phyloP scores from a whole-genome alignment of 768 basidiomycete genomes.

The Trametes cubensis region DNA sequence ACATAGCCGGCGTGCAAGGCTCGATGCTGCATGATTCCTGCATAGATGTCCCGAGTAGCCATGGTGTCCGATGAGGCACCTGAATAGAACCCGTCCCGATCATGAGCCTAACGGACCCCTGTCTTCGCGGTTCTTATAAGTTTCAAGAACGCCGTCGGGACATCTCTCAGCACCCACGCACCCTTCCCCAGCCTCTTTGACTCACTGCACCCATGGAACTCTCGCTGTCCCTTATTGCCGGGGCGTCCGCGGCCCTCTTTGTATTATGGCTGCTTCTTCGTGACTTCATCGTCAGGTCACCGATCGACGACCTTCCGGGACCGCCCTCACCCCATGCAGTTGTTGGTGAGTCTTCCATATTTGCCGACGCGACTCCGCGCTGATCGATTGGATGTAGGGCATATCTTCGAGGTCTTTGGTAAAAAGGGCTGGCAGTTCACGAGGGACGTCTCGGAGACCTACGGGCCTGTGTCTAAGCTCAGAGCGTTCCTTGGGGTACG shows the following conservation, averaged over 20 bases:
- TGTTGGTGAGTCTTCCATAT: neutral
- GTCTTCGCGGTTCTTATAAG: neutral
- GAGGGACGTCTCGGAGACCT: conserved; percentile 26
- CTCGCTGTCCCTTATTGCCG: too few species aligned
- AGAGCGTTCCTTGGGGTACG: conserved; percentile 50
- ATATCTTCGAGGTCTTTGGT: conserved; percentile 2
- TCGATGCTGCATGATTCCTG: too few species aligned
- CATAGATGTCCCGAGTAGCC: too few species aligned
- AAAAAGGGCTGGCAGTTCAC: neutral
- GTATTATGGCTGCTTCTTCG: conserved; percentile 4
- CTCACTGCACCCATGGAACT: neutral
- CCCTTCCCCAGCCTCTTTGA: neutral
- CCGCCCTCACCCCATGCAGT: neutral
- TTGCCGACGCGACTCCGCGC: neutral
- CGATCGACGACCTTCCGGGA: conserved; percentile 14
- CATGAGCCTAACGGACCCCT: neutral
- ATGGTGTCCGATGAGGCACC: too few species aligned
- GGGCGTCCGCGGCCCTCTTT: neutral
- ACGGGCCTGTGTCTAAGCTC: conserved; percentile 48
- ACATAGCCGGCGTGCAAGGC: too few species aligned
- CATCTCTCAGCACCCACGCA: neutral
- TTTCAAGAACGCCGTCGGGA: neutral
- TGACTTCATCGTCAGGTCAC: neutral
- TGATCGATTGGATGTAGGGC: neutral
- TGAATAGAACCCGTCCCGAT: too few species aligned